Base-by-base conservation (phyloP, 2,329 filamentous ascomycete genomes). In the Cytospora chrysosperma region DNA sequence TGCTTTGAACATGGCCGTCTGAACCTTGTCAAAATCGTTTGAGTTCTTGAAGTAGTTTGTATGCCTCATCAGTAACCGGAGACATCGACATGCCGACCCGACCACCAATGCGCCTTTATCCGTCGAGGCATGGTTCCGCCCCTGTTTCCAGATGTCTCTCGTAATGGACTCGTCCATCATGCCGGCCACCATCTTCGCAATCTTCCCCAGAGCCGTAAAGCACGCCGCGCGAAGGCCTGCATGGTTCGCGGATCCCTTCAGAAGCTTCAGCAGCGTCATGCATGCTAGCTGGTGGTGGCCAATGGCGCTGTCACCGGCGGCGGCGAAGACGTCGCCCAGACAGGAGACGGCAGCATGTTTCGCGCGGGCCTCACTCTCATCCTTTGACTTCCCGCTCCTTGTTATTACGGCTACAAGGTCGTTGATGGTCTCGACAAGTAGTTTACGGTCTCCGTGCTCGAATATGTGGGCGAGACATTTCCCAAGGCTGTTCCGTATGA, bases 101-200 rank as follows among this genome's bases (percentile, higher is more conserved):
- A 97, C 87, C 9, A 94, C 93, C 37, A 96, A 82, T 3, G 87
- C 82, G 4, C 92, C 91, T 76, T 95, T 98, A 75, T 99, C 96
- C 65, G 82, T 83, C 0, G 87, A 83, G 30, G 90, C 90, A 69
- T 90, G 84, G 75, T 83, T 92, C 67, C 95, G 88, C 28, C 88
- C 89, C 74, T 94, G 91, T 76, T 97, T 99, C 92, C 93, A 98
- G 19, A 96, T 86, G 74, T 97, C 93, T 71, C 93, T 87, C n/a
- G 91, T 91, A 43, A 93, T 82, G 61, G 80, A 81, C 75, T 99
- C 95, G 70, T 99, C 95, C 70, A 94, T 82, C 65, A 91, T 92
- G 6, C 82, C 81, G 61, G 85, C 84, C 30, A 97, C 86, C 75
- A 93, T 94, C 64, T 82, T 83, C 28, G 89, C 82, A 49, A 97